Evolutionary conservation across 495 filamentous ascomycete genomes (phyloP), one percentile per base, ranked within the genome.

Genomic region (Xylaria venustula): DNA sequence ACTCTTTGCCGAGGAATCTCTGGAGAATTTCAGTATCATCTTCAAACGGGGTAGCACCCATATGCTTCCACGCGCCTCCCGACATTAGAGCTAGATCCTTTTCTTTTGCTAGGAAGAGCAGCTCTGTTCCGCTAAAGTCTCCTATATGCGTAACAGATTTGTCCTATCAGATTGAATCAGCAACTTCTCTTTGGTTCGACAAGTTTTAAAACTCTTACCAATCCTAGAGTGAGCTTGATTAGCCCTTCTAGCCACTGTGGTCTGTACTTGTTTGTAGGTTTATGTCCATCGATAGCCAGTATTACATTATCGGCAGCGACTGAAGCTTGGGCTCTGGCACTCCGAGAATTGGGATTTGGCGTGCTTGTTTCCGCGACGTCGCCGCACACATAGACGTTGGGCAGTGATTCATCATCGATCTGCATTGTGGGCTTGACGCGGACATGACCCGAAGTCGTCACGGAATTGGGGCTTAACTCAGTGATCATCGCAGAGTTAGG

Each of bases 281-380:
- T 55, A 40, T 60, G 53, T 26, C 67, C 69, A 2, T 69, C 58
- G 32, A 85, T 82, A 64, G 79, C 61, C 0, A 75, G 57, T 32
- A 78, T 47, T 8, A 88, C 83, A 49, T 88, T 88, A 42, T 75
- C 75, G 3, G 75, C 75, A 0, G 81, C 83, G 4, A 83, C 68
- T 3, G 67, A 74, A 5, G 83, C 80, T 65, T 88, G 86, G 12
- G 73, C 72, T 6, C 73, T 64, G 1, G 77, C 79, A 0, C 83
- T 82, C 14, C 84, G 72, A 14, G 81, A 82, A 51, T 83, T 85
- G 48, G 82, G 85, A 37, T 80, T 79, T 9, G 70, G 54, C 1
- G 80, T 79, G 15, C 80, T 78, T 0, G 83, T 84, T 45, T 84
- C 80, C 6, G 85, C 84, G 22, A 88, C 85, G 62, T 88, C 86